Conservation (phyloP, 2,329 filamentous ascomycete genomes). For the Apiospora sp. region DNA sequence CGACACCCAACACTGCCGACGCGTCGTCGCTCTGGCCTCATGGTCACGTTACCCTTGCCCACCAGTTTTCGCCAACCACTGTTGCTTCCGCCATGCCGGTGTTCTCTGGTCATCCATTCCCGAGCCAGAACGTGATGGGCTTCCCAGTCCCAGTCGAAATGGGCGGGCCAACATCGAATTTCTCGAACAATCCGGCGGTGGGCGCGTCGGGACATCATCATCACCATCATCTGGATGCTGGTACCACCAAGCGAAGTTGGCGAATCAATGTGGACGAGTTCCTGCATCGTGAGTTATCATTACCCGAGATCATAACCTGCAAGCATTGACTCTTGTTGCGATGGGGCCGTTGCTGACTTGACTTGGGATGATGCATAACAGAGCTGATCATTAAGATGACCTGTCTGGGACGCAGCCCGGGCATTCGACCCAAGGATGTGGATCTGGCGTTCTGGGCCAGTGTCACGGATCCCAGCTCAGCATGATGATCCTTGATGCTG, state of each 20-base stretch:
- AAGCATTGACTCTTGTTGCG: neutral
- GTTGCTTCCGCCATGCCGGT: neutral
- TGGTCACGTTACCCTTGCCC: neutral
- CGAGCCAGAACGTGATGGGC: neutral
- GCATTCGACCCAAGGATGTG: conserved; percentile 41
- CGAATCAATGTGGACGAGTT: conserved; percentile 40
- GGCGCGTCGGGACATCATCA: neutral
- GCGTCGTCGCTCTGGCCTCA: neutral
- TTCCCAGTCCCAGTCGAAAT: neutral
- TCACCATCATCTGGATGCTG: neutral
- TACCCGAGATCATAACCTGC: neutral
- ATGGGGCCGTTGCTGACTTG: neutral
- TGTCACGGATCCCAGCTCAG: conserved; percentile 29
- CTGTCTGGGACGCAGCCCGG: conserved; percentile 41
- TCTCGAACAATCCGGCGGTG: neutral
- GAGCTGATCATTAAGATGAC: conserved; percentile 35
- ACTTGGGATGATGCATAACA: conserved; percentile 25
- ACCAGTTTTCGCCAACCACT: neutral
- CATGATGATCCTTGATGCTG: neutral
- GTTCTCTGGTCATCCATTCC: neutral
- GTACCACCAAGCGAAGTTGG: neutral
- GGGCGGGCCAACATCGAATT: neutral
- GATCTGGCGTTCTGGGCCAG: conserved; percentile 41
- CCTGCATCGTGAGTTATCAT: conserved; percentile 38
- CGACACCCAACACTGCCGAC: neutral